Conservation (phyloP, 345 rosid genomes). For the Pistacia vera region DNA sequence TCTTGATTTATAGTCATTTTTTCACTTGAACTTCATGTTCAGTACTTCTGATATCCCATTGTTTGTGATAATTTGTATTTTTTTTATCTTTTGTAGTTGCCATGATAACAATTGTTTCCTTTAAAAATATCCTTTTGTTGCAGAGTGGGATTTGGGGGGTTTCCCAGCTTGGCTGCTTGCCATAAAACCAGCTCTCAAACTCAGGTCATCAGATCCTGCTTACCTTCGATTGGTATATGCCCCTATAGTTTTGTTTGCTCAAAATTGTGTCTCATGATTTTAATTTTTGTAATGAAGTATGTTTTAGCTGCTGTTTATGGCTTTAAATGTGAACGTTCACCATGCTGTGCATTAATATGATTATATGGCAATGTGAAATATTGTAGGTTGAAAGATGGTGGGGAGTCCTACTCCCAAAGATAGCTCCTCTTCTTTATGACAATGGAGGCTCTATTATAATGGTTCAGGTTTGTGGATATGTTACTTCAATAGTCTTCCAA, state of each 20-base stretch:
- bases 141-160: constrained; percentile 98
- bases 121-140: constrained; percentile 20
- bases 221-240: constrained; percentile 65
- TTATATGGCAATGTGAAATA: background rate
- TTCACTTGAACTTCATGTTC: background rate
- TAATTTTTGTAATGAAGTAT: background rate
- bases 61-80: background rate
- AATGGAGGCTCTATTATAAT: constrained; percentile 90
- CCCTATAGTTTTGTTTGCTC: background rate
- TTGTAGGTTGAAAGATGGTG: constrained; percentile 90
- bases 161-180: constrained; percentile 93
- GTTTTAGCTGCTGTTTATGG: background rate
- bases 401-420: constrained; percentile 69
- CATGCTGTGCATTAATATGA: background rate
- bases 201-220: constrained; percentile 81
- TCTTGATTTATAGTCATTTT: background rate
- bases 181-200: constrained; percentile 58
- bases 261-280: background rate
- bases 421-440: constrained; percentile 67
- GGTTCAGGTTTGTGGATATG: constrained; percentile 67
- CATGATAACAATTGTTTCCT: constrained; percentile 13
- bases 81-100: background rate
- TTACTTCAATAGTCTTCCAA: background rate
- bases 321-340: background rate
- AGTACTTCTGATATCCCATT: background rate